Evolutionary conservation across 495 filamentous ascomycete species (phyloP).

Genomic region (Penicillium arizonense): DNA sequence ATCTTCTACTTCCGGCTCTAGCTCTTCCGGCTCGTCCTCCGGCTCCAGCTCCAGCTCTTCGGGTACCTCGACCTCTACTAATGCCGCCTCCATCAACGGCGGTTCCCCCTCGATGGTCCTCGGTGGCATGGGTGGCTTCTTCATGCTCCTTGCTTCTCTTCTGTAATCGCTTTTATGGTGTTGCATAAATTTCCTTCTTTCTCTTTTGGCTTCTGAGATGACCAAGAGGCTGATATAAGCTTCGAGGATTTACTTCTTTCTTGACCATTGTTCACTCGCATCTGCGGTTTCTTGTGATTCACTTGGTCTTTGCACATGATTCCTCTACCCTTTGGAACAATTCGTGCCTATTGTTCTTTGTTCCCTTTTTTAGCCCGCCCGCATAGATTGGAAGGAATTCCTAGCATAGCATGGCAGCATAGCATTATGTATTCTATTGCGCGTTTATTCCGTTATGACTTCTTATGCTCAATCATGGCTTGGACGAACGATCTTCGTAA

Average conservation of each 20-base stretch:
- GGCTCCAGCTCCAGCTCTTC: constrained; percentile 39
- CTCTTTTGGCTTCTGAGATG: neutral
- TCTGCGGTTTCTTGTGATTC: constrained; percentile 9
- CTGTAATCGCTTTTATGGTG: constrained; percentile 9
- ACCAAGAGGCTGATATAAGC: neutral
- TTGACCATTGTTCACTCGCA: neutral
- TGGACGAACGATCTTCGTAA: neutral
- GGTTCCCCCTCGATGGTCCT: constrained; percentile 19
- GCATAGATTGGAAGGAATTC: neutral
- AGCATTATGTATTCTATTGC: neutral
- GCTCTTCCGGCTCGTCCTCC: constrained; percentile 34
- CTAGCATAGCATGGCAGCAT: neutral
- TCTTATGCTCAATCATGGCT: neutral
- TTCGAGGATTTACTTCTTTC: constrained; percentile 1
- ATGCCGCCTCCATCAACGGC: constrained; percentile 20
- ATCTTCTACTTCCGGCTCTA: constrained; percentile 15
- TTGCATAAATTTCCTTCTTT: neutral
- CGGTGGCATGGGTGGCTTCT: constrained; percentile 24
- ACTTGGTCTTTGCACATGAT: constrained; percentile 16
- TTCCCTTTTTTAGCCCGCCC: neutral
- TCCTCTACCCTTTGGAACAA: constrained; percentile 8
- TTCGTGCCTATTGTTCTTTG: constrained; percentile 4
- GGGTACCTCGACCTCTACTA: constrained; percentile 27
- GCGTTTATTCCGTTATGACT: neutral
- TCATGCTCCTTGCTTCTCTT: constrained; percentile 28